These are phyloP conservation scores for Rubus idaeus DNA, from an alignment of 306 rosid species.

Conservation along the genomic window DNA sequence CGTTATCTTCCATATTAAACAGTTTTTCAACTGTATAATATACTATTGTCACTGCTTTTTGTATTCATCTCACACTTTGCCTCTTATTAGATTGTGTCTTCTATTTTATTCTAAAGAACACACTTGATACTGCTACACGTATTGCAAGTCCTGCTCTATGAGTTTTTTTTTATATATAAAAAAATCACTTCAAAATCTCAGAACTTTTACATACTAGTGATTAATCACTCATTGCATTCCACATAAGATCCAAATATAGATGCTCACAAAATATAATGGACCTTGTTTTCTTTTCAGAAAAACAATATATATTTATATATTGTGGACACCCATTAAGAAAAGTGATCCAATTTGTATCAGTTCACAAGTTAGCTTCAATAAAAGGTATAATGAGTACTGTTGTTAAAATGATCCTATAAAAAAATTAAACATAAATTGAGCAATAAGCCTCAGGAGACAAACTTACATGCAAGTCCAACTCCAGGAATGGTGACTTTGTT, in stretches of 20 bases:
- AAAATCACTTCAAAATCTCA: background rate
- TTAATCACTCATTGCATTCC: background rate
- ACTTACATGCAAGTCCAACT: constrained; percentile 91
- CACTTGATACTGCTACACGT: background rate
- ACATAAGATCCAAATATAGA: background rate
- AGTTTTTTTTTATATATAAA: too few relatives aligned
- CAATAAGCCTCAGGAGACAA: constrained; percentile 20
- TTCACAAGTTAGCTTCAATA: background rate
- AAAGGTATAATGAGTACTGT: background rate
- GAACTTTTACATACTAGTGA: background rate
- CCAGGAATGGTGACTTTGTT: constrained; percentile 76
- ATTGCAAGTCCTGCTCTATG: background rate
- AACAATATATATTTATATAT: background rate
- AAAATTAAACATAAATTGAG: background rate
- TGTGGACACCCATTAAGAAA: background rate
- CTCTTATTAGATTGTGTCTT: background rate
- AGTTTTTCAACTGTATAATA: background rate
- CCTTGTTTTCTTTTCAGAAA: background rate
- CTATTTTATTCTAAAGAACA: background rate
- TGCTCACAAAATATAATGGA: background rate
- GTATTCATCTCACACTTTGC: background rate
- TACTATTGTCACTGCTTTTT: background rate
- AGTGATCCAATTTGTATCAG: background rate
- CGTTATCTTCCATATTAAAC: too few relatives aligned
- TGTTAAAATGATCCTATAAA: background rate